Evolutionary conservation across 441 rosid species (phyloP).

Genomic region (Corymbia citriodora): DNA sequence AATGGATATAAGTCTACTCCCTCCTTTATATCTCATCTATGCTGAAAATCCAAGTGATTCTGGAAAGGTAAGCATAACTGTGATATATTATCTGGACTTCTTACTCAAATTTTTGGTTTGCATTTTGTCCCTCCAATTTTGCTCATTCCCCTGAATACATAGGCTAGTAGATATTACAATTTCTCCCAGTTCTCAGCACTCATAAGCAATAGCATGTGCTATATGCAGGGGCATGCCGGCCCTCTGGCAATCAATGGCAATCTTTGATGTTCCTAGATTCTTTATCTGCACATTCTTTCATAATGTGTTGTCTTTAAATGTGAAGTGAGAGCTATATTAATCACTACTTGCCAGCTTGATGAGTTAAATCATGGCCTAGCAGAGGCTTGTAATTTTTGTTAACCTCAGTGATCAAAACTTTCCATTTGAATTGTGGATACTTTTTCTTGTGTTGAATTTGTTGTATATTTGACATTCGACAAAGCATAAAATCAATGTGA

Average conservation of each 20-base stretch:
- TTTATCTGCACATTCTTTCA: background rate
- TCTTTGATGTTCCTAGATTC: background rate
- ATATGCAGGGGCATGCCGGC: background rate
- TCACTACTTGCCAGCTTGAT: background rate
- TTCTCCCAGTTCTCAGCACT: background rate
- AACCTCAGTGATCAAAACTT: background rate
- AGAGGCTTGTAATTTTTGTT: background rate
- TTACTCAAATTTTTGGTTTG: background rate
- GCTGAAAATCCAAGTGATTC: conserved; percentile 98
- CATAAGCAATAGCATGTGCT: background rate
- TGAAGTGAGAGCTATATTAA: background rate
- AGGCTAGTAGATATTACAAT: background rate
- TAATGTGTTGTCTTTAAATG: background rate
- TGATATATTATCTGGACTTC: background rate
- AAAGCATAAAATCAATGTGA: background rate
- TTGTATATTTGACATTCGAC: background rate
- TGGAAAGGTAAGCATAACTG: conserved; percentile 50
- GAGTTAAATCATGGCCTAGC: background rate
- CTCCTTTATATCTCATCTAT: conserved; percentile 78
- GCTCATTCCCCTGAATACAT: background rate
- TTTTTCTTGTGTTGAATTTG: background rate
- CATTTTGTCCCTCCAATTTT: background rate
- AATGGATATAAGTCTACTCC: conserved; percentile 72
- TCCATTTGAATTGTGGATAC: background rate
- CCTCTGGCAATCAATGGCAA: background rate